Conservation (phyloP, 257 asterid genomes). For the Coffea eugenioides region DNA sequence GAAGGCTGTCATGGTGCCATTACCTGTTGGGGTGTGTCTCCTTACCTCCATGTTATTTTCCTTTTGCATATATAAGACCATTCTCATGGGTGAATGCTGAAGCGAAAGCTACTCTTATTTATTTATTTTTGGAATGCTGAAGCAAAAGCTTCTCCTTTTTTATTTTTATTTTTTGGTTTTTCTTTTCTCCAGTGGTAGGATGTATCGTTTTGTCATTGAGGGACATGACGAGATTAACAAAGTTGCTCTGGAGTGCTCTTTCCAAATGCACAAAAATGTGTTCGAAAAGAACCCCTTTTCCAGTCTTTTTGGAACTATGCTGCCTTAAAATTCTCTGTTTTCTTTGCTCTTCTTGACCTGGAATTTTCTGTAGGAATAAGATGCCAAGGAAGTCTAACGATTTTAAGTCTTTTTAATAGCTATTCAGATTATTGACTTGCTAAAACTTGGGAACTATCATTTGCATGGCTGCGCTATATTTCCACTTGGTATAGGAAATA, state of each 20-base stretch:
- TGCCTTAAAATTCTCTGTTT: background rate
- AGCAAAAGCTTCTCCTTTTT: background rate
- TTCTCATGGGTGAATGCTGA: background rate
- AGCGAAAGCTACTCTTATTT: background rate
- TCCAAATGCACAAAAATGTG: background rate
- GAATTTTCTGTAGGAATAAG: background rate
- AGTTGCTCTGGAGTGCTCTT: background rate
- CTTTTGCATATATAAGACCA: background rate
- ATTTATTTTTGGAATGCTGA: background rate
- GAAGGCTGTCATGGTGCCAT: conserved; percentile 75
- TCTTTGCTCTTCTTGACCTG: background rate
- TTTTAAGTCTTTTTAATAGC: background rate
- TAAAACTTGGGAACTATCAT: background rate
- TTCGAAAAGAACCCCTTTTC: background rate
- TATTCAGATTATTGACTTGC: background rate
- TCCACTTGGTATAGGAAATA: background rate
- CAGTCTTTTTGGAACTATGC: background rate
- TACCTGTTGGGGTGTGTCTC: conserved; percentile 79
- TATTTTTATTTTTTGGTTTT: no score
- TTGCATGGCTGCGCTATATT: background rate
- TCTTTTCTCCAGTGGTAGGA: background rate
- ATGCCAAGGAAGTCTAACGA: background rate
- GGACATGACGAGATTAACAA: background rate
- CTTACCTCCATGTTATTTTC: conserved; percentile 20
- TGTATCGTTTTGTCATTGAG: background rate